Evolutionary conservation across 805 yeast species (phyloP).

Genomic region (Wickerhamiella vanderwaltii): DNA sequence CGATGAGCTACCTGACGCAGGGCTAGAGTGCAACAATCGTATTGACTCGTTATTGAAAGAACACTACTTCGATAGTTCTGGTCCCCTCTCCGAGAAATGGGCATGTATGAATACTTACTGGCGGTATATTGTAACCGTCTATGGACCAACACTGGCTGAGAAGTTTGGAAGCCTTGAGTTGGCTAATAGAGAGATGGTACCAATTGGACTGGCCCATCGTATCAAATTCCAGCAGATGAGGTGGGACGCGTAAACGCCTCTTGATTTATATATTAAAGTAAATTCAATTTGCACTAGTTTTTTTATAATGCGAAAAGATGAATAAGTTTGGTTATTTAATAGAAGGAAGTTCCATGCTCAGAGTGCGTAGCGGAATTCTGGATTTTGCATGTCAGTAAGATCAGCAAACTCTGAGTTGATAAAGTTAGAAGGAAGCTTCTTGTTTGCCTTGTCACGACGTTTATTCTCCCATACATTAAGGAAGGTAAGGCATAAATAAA

Average conservation of each 20-base stretch:
- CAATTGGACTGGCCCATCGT: conserved; percentile 2
- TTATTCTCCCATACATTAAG: conserved; percentile 12
- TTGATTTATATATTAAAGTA: too few species aligned
- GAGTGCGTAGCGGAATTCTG: conserved; percentile 38
- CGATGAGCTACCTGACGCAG: neutral
- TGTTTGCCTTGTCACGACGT: conserved; percentile 12
- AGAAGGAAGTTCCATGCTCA: too few species aligned
- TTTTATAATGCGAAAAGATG: too few species aligned
- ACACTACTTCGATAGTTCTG: neutral
- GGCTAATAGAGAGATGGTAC: neutral
- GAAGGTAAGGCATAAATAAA: conserved; percentile 22
- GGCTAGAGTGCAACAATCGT: neutral
- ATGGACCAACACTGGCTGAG: neutral
- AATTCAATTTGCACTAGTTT: too few species aligned
- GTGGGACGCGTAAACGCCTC: too few species aligned
- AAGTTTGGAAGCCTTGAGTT: conserved; percentile 2
- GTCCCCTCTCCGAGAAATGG: neutral
- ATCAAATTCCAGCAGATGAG: too few species aligned
- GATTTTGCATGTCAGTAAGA: conserved; percentile 41
- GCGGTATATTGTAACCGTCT: neutral
- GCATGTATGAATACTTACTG: neutral
- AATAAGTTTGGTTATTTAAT: too few species aligned
- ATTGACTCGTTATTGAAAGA: neutral
- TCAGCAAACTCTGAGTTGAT: conserved; percentile 31
- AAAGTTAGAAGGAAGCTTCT: conserved; percentile 5